Conservation (phyloP, 805 yeast species). For the Starmerella floris region DNA sequence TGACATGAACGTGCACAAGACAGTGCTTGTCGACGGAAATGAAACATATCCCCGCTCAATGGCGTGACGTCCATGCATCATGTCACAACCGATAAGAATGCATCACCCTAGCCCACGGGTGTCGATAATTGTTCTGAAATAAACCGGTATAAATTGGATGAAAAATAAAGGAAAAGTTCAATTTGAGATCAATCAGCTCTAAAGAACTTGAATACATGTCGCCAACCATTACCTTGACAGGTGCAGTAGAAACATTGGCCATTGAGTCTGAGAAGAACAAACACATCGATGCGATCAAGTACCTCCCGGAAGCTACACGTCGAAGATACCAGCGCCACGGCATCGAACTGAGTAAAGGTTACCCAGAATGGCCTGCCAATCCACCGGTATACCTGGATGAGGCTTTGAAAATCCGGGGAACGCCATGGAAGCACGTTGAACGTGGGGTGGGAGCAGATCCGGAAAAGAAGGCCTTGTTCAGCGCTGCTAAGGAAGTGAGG, state of each 20-base stretch:
- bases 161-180: too few relatives aligned
- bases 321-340: constrained; percentile 8
- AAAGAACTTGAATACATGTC: background rate
- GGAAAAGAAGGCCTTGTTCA: constrained; percentile 27
- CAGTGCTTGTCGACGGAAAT: too few relatives aligned
- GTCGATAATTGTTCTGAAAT: too few relatives aligned
- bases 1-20: too few relatives aligned
- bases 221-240: background rate
- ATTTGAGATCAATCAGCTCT: too few relatives aligned
- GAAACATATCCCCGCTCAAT: too few relatives aligned
- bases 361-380: constrained; percentile 12
- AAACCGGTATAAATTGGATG: too few relatives aligned
- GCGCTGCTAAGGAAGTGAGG: constrained; percentile 33
- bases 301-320: constrained; percentile 9
- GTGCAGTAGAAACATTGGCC: background rate
- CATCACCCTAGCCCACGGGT: too few relatives aligned
- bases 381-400: constrained; percentile 12
- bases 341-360: constrained; percentile 9
- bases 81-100: too few relatives aligned
- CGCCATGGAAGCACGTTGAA: constrained; percentile 11
- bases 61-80: too few relatives aligned
- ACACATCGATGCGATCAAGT: constrained; percentile 2
- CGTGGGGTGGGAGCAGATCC: constrained; percentile 13
- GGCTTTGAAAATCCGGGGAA: constrained; percentile 8
- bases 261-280: background rate